Evolutionary conservation across 2,329 filamentous ascomycete genomes (phyloP), one percentile per base, ranked within the genome.

Genomic region (Aspergillus spinulosporus): DNA sequence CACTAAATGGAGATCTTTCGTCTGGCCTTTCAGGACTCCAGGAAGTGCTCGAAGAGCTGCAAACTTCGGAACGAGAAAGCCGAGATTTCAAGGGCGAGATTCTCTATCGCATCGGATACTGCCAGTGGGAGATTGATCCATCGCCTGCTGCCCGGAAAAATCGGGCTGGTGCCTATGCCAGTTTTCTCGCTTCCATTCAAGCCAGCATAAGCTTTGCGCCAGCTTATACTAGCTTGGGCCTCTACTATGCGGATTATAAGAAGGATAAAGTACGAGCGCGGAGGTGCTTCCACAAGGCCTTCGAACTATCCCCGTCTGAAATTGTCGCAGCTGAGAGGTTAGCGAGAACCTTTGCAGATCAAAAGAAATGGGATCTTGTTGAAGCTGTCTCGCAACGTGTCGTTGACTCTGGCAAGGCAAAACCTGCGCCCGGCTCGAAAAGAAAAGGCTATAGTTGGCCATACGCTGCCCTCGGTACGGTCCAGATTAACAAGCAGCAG

Each of bases 391-490:
- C 94, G 1, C 89, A 92, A 70, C 85, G 95, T 49, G 89, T 97
- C 0, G 87, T 97, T 2, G 90, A 97, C 60, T 97, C 93, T n/a
- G 94, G 94, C 52, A 94, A 92, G 72, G 90, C 93, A 40, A 89
- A 88, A 63, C 90, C 92, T 26, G 86, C 92, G 1, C 93, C 94
- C 7, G 94, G 95, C 1, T 97, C 93, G 1, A 96, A 95, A 80
- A 88, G 89, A 65, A 93, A 90, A 73, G 91, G 92, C 1, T 87
- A 95, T 61, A 97, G 92, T 74, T 99, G 94, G 94, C 94, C 94
- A 1, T 96, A 92, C 70, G 91, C 93, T 2, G 93, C 94, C 0
- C 80, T 99, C 1, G 94, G 95, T 28, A 91, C 96, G 12, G 93
- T 96, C 1, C 91, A 97, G 72, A 83, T 97, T 70, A 97, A 96